Conservation (phyloP, 768 basidiomycete genomes). For the Phylloporus scabripes region DNA sequence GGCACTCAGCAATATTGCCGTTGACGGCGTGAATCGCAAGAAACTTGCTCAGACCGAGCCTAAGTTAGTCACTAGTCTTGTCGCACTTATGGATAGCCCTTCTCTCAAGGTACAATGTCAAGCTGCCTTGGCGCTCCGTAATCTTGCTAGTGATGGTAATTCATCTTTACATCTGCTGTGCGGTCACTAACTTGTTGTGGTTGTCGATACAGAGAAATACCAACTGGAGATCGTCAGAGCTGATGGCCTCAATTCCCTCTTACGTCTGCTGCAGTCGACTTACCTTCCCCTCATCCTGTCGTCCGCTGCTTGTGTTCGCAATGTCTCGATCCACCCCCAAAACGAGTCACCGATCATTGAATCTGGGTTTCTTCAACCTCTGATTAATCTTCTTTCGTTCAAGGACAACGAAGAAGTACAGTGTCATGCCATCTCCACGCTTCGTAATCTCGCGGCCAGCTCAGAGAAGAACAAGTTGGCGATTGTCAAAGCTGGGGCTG, state of each 20-base stretch:
- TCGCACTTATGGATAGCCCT: slow-evolving; percentile 93
- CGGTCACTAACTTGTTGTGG: slow-evolving; percentile 1
- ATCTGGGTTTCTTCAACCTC: slow-evolving; percentile 90
- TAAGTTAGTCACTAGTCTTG: slow-evolving; percentile 88
- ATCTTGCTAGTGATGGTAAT: slow-evolving; percentile 92
- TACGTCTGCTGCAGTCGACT: slow-evolving; percentile 92
- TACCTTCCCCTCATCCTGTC: slow-evolving; percentile 98
- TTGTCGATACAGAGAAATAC: slow-evolving; percentile 73
- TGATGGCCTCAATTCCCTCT: slow-evolving; percentile 84
- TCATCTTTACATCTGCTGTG: slow-evolving; percentile 13
- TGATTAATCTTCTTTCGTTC: slow-evolving; percentile 94
- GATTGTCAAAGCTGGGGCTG: slow-evolving; percentile 95
- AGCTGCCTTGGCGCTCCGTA: slow-evolving; percentile 91
- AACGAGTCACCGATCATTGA: slow-evolving; percentile 99
- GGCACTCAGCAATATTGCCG: slow-evolving; percentile 96
- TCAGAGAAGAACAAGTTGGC: slow-evolving; percentile 98
- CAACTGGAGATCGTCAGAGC: slow-evolving; percentile 97
- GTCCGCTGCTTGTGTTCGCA: slow-evolving; percentile 96
- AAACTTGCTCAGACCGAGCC: slow-evolving; percentile 93
- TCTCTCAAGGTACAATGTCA: slow-evolving; percentile 99
- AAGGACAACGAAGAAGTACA: slow-evolving; percentile 99
- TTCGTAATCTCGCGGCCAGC: slow-evolving; percentile 93
- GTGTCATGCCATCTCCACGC: slow-evolving; percentile 96
- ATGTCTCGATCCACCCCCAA: slow-evolving; percentile 96
- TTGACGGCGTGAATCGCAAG: slow-evolving; percentile 92